Evolutionary conservation across 768 basidiomycete species (phyloP), one percentile per base, ranked within the genome.

Genomic region (Tulasnella sp.): DNA sequence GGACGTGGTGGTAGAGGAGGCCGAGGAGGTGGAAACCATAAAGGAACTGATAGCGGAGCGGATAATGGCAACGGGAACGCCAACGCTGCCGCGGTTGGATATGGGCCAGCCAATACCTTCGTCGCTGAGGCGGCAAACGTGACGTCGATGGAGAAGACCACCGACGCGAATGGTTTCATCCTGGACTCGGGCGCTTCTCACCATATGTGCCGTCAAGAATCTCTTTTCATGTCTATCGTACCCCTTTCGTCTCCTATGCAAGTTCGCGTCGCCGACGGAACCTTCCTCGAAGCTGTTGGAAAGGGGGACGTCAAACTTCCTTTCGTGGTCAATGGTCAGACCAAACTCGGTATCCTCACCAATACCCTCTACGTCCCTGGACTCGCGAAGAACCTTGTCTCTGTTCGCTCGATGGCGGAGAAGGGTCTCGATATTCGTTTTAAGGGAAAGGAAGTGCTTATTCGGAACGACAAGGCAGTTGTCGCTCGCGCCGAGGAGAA

Each of bases 181-280:
- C 12, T 78, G 14, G 77, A 78, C 40, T 78, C 77, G 10, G 77
- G 77, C 31, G 77, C 77, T 34, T 71, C 77, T 40, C 39, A 46
- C 58, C 77, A 78, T 75, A 71, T 78, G 56, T 73, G 18, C 68
- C 31, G 9, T 18, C 9, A 78, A 5, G 24, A 34, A 21, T 8
- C 77, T 18, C 40, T 38, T 27, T 78, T 78, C 72, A 40, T 46
- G 39, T n/a, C 24, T 9, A 74, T 74, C 24, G 9, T 27, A 12
- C 72, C 72, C n/a, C 39, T 74, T 12, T 18, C 24, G 4, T 21
- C 44, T 40, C 38, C 72, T 7, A 16, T 74, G n/a, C 12, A 7
- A 3, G 44, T 74, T 24, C 58, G 19, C 31, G 58, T 62, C 27
- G 75, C 44, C 39, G 48, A 76, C 36, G 75, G 75, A 4, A 19